Evolutionary conservation across 768 basidiomycete genomes (phyloP).

Genomic region (Tricholoma bakamatsutake): DNA sequence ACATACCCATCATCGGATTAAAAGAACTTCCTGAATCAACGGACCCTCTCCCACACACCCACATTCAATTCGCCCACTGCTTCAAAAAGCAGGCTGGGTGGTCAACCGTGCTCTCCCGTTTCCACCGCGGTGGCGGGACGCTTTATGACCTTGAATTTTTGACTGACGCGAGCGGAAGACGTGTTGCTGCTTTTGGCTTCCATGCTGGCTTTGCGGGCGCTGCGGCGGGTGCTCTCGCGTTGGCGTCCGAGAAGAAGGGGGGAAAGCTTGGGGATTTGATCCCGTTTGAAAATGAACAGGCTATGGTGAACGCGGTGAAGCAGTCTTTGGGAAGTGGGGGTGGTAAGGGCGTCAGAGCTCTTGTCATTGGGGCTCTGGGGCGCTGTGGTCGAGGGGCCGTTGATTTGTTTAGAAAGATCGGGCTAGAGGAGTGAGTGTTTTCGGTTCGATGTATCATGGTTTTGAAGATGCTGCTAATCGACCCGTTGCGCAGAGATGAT

Average conservation of each 20-base stretch:
- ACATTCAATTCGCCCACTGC: conserved; percentile 98
- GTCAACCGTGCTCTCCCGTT: conserved; percentile 80
- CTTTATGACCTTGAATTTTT: conserved; percentile 97
- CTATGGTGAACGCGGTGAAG: conserved; percentile 77
- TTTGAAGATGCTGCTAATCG: neutral
- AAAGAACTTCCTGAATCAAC: conserved; percentile 90
- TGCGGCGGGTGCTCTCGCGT: conserved; percentile 81
- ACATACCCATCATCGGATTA: conserved; percentile 84
- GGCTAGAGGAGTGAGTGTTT: conserved; percentile 81
- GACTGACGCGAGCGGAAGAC: conserved; percentile 73
- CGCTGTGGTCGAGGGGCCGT: conserved; percentile 94
- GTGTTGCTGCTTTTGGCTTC: conserved; percentile 97
- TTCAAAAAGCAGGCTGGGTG: conserved; percentile 96
- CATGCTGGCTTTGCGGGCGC: conserved; percentile 99
- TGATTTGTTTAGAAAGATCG: conserved; percentile 92
- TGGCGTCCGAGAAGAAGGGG: conserved; percentile 60
- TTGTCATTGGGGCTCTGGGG: conserved; percentile 95
- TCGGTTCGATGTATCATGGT: neutral
- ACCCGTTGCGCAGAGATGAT: conserved; percentile 54
- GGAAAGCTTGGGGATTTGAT: conserved; percentile 60
- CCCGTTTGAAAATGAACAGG: conserved; percentile 79
- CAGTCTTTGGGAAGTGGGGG: conserved; percentile 51
- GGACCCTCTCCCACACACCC: conserved; percentile 84
- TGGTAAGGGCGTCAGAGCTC: conserved; percentile 71
- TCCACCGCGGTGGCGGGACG: conserved; percentile 74